Percentiles rank a stretch among this genome's conserved stretches.
phyloP scores from a whole-genome alignment of 2,329 filamentous ascomycete genomes.

The Colletotrichum sansevieriae region DNA sequence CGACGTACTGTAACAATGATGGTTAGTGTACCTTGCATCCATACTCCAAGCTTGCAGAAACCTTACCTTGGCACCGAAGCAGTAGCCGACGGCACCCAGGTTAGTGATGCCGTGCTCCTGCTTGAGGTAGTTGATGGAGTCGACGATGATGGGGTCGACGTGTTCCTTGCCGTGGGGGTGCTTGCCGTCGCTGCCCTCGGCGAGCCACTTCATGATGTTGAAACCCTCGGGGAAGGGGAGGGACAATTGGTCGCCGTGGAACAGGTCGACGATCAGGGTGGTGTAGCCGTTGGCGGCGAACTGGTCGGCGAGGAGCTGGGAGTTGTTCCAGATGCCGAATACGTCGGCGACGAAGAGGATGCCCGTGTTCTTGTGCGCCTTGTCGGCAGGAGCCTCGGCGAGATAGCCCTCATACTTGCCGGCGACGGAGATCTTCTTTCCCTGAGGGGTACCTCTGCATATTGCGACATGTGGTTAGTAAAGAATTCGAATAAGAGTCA shows the following conservation, averaged over 20 bases:
- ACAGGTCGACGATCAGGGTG: slow-evolving; percentile 54
- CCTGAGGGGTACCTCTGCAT: slow-evolving; percentile 62
- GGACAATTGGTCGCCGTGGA: slow-evolving; percentile 57
- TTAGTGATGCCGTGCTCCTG: slow-evolving; percentile 67
- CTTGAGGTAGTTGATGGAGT: slow-evolving; percentile 67
- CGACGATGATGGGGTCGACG: slow-evolving; percentile 52
- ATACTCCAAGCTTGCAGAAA: not conserved
- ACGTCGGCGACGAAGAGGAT: slow-evolving; percentile 64
- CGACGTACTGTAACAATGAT: slow-evolving; percentile 69
- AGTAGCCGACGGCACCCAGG: slow-evolving; percentile 78
- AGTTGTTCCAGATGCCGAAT: slow-evolving; percentile 63
- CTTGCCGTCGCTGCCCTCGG: slow-evolving; percentile 60
- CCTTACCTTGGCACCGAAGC: slow-evolving; percentile 78
- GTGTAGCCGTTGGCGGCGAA: slow-evolving; percentile 56
- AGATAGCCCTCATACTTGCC: slow-evolving; percentile 64
- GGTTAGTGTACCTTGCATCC: not conserved
- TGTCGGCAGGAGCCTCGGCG: slow-evolving; percentile 58
- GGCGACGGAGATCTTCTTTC: slow-evolving; percentile 60
- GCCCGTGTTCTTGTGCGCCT: slow-evolving; percentile 56
- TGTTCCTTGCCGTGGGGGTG: slow-evolving; percentile 56
- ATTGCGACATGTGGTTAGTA: not conserved
- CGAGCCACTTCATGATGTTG: slow-evolving; percentile 52
- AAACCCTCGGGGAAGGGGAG: slow-evolving; percentile 56
- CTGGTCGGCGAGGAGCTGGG: slow-evolving; percentile 56
- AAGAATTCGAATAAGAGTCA: not conserved